Evolutionary conservation across 1,139 yeast species (phyloP).

Genomic region (Zygoascus meyerae): DNA sequence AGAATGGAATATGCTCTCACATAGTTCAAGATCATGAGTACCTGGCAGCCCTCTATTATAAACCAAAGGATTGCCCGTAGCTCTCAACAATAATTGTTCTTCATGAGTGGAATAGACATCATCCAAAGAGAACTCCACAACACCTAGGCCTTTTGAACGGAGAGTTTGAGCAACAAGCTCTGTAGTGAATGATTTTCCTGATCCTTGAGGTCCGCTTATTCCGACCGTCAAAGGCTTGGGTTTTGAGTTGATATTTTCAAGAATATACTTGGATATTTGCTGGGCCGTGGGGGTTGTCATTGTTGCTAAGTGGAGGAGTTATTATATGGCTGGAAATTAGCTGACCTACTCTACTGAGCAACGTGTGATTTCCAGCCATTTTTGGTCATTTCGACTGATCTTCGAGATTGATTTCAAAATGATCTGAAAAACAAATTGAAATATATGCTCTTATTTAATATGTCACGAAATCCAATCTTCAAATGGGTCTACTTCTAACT

Average conservation of each 20-base stretch:
- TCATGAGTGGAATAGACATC: slow-evolving; percentile 70
- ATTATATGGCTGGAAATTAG: too few relatives aligned
- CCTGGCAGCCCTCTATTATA: slow-evolving; percentile 91
- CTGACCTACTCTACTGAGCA: too few relatives aligned
- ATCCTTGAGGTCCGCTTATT: slow-evolving; percentile 86
- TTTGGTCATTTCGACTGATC: not conserved
- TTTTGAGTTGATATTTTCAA: not conserved
- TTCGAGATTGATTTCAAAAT: too few relatives aligned
- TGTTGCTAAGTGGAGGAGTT: too few relatives aligned
- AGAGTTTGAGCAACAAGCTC: slow-evolving; percentile 39
- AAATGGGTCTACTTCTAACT: too few relatives aligned
- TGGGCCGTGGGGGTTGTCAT: slow-evolving; percentile 3
- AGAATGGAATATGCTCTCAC: slow-evolving; percentile 28
- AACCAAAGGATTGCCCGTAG: slow-evolving; percentile 47
- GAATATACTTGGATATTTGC: slow-evolving; percentile 13
- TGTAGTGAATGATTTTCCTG: slow-evolving; percentile 77
- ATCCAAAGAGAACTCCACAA: slow-evolving; percentile 70
- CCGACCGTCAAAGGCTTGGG: slow-evolving; percentile 56
- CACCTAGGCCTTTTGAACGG: slow-evolving; percentile 36
- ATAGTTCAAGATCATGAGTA: slow-evolving; percentile 67
- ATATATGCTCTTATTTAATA: too few relatives aligned
- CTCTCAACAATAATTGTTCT: slow-evolving; percentile 49
- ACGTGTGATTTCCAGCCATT: too few relatives aligned
- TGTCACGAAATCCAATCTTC: too few relatives aligned
- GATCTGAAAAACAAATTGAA: too few relatives aligned